These are phyloP conservation scores for Bacterosira constricta DNA, from an alignment of 108 stramenopile genomes.

Conservation along the genomic window DNA sequence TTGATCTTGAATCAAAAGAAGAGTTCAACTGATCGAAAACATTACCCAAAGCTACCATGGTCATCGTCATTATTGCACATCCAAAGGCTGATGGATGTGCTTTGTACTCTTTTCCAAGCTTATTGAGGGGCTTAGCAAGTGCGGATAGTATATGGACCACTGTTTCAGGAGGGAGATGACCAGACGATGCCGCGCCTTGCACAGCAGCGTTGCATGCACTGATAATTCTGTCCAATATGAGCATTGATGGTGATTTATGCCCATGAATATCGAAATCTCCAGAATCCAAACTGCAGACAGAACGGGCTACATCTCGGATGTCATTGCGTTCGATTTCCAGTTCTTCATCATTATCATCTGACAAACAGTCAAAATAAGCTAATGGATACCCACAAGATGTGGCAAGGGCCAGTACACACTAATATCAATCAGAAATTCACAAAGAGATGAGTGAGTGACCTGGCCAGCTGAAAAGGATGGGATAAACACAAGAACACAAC, in stretches of 20 bases:
- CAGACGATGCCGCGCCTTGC: conserved; percentile 4
- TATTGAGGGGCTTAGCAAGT: conserved; percentile 71
- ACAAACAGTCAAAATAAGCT: conserved; percentile 65
- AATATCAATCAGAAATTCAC: too few species aligned
- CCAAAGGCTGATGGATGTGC: conserved; percentile 10
- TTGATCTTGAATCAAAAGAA: conserved; percentile 10
- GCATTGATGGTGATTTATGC: conserved; percentile 31
- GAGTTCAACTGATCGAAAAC: conserved; percentile 35
- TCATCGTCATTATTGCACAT: conserved; percentile 5
- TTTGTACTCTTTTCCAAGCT: conserved; percentile 28
- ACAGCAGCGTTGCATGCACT: conserved; percentile 34
- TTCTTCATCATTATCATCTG: conserved; percentile 73
- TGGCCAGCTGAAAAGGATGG: neutral
- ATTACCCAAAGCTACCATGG: conserved; percentile 13
- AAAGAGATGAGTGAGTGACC: neutral
- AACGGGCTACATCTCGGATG: conserved; percentile 74
- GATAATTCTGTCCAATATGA: conserved; percentile 38
- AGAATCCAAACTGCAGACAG: conserved; percentile 47
- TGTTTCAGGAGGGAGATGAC: conserved; percentile 57
- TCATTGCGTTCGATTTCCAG: conserved; percentile 85
- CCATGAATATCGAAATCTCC: conserved; percentile 4
- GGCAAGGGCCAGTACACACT: conserved; percentile 64
- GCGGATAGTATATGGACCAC: conserved; percentile 76
- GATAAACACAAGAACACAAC: neutral
- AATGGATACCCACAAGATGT: conserved; percentile 66